A percentile compares a stretch with the other conserved stretches of the same genome.
phyloP scores from a whole-genome alignment of 2,329 filamentous ascomycete genomes.

The Fusarium veterinarium region DNA sequence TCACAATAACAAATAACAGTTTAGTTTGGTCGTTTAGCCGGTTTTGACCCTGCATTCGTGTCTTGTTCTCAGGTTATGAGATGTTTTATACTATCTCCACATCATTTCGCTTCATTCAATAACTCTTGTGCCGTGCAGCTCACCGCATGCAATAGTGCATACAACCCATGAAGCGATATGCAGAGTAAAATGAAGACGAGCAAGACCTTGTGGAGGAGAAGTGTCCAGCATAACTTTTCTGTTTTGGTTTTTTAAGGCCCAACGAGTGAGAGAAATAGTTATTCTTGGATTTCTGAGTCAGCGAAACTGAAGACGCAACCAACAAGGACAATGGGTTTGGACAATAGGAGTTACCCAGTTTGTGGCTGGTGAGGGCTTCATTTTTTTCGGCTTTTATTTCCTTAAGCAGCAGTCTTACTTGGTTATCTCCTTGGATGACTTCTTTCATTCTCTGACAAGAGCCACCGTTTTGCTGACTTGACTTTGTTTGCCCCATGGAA shows the following conservation, averaged over 20 bases:
- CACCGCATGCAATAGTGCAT: constrained; percentile 36
- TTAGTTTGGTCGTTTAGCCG: not conserved
- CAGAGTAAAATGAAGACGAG: constrained; percentile 40
- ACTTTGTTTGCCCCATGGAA: constrained; percentile 16
- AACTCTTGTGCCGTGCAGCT: constrained; percentile 34
- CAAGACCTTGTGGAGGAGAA: constrained; percentile 6
- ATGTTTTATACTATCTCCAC: constrained; percentile 30
- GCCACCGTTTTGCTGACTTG: constrained; percentile 12
- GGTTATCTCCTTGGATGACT: constrained; percentile 1
- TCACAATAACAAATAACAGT: constrained; percentile 21
- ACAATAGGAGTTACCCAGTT: constrained; percentile 19
- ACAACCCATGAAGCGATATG: constrained; percentile 36
- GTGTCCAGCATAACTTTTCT: constrained; percentile 17
- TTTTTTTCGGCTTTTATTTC: not conserved
- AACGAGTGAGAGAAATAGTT: constrained; percentile 2
- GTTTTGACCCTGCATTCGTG: constrained; percentile 16
- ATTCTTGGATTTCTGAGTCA: constrained; percentile 17
- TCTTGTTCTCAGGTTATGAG: constrained; percentile 15
- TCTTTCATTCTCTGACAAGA: constrained; percentile 7
- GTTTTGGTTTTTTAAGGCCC: not conserved
- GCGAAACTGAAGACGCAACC: constrained; percentile 4
- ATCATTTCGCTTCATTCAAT: constrained; percentile 38
- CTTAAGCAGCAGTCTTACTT: not conserved
- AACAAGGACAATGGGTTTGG: constrained; percentile 16
- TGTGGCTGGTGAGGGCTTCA: constrained; percentile 33